A percentile compares a stretch with the other conserved stretches of the same genome.
Evolutionary conservation across 768 basidiomycete genomes (phyloP).

Genomic region (Trametopsis cervina): DNA sequence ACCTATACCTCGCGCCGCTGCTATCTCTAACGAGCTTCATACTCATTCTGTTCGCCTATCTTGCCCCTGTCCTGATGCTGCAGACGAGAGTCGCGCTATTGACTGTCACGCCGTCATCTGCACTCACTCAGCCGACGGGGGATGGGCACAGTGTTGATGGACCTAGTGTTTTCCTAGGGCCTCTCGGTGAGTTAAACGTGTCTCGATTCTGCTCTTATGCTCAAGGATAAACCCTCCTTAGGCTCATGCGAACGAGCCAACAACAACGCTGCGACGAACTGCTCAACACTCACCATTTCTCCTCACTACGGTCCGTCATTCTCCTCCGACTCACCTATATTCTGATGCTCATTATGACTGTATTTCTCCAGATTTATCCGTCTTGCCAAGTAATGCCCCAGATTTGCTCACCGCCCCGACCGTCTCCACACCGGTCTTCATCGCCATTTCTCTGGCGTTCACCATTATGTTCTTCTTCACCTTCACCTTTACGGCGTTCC

Average conservation of each 20-base stretch:
- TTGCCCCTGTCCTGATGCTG: slow-evolving; percentile 59
- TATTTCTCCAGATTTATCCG: slow-evolving; percentile 47
- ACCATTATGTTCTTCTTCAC: slow-evolving; percentile 56
- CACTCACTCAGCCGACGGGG: slow-evolving; percentile 27
- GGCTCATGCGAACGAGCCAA: slow-evolving; percentile 60
- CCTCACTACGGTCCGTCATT: slow-evolving; percentile 52
- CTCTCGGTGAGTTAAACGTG: slow-evolving; percentile 42
- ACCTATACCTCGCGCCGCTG: slow-evolving; percentile 60
- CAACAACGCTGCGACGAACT: slow-evolving; percentile 44
- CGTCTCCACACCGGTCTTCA: slow-evolving; percentile 52
- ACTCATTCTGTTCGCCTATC: slow-evolving; percentile 57
- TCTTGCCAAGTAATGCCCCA: slow-evolving; percentile 51
- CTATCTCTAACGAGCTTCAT: slow-evolving; percentile 60
- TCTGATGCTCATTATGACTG: not conserved
- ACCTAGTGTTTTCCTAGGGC: slow-evolving; percentile 59
- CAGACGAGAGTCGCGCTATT: slow-evolving; percentile 58
- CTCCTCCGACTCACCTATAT: not conserved
- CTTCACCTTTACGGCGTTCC: slow-evolving; percentile 60
- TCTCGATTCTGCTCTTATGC: slow-evolving; percentile 2
- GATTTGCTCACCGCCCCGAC: slow-evolving; percentile 53
- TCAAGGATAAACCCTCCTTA: slow-evolving; percentile 20
- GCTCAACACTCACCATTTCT: slow-evolving; percentile 46
- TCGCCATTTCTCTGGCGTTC: slow-evolving; percentile 53
- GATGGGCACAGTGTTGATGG: slow-evolving; percentile 42
- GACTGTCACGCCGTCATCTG: slow-evolving; percentile 51